Evolutionary conservation across 2,329 filamentous ascomycete genomes (phyloP).

Genomic region (Sporothrix curviconia): DNA sequence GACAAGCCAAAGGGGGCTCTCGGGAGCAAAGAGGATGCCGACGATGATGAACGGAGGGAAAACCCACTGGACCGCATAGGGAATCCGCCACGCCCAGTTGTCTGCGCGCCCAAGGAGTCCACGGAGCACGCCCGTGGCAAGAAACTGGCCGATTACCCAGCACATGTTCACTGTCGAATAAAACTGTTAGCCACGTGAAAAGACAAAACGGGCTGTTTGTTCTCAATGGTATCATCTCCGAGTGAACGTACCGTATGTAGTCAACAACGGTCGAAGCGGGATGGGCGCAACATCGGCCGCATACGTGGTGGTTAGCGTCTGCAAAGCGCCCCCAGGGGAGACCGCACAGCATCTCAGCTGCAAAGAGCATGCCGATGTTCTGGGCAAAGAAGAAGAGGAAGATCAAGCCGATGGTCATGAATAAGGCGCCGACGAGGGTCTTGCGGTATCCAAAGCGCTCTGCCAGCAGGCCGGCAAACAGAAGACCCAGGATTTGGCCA

Average conservation of each 20-base stretch:
- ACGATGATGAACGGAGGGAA: constrained; percentile 37
- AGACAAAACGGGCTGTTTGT: not conserved
- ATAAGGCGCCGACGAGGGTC: constrained; percentile 37
- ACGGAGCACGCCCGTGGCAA: constrained; percentile 33
- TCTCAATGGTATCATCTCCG: not conserved
- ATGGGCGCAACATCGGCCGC: constrained; percentile 30
- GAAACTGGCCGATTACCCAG: constrained; percentile 35
- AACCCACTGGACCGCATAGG: constrained; percentile 24
- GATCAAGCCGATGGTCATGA: constrained; percentile 35
- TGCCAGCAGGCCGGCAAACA: constrained; percentile 42
- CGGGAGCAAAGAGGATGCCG: constrained; percentile 35
- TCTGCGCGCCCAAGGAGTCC: constrained; percentile 27
- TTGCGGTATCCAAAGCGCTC: constrained; percentile 37
- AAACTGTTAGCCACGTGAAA: not conserved
- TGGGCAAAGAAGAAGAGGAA: constrained; percentile 42
- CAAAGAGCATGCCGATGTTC: constrained; percentile 32
- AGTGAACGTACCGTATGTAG: constrained; percentile 29
- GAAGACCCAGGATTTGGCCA: constrained; percentile 43
- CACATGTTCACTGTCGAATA: constrained; percentile 35
- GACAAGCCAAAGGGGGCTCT: constrained; percentile 41
- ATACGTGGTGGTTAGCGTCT: constrained; percentile 37
- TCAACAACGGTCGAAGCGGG: constrained; percentile 31
- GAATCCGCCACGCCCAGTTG: constrained; percentile 36
- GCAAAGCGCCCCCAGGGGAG: constrained; percentile 25
- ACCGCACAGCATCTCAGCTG: constrained; percentile 40